These are phyloP conservation scores for Ophiocordyceps camponoti-floridani DNA, from an alignment of 2,329 filamentous ascomycete species.

Conservation along the genomic window DNA sequence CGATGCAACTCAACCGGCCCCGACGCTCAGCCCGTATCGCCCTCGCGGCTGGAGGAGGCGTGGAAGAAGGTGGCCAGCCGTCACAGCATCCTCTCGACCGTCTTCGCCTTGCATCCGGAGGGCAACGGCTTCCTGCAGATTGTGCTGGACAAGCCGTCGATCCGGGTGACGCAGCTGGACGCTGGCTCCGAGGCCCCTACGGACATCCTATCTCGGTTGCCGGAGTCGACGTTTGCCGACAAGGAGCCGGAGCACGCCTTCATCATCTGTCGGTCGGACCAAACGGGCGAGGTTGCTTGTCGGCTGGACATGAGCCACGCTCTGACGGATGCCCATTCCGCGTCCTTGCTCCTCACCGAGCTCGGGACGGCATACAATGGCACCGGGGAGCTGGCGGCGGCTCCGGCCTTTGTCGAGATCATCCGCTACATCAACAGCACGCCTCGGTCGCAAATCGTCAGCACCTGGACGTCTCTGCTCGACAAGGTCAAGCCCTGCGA, in stretches of 20 bases:
- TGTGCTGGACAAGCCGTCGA: constrained; percentile 1
- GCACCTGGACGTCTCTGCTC: constrained; percentile 4
- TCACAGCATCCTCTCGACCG: constrained; percentile 2
- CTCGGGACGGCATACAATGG: constrained; percentile 9
- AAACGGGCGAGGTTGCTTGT: constrained; percentile 6
- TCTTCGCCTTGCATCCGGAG: constrained; percentile 3
- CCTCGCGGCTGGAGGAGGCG: constrained; percentile 2
- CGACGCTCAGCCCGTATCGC: not conserved
- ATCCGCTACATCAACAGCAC: constrained; percentile 1
- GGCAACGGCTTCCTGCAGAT: constrained; percentile 4
- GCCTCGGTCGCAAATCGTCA: constrained; percentile 1
- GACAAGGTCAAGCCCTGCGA: constrained; percentile 3
- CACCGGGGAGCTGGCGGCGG: constrained; percentile 1
- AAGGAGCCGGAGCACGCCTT: constrained; percentile 3
- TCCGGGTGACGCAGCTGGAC: not conserved
- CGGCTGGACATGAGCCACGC: constrained; percentile 14
- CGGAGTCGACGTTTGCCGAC: constrained; percentile 1
- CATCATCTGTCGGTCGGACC: constrained; percentile 2
- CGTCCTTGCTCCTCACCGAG: constrained; percentile 11
- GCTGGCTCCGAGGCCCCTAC: not conserved
- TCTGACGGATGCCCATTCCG: constrained; percentile 12
- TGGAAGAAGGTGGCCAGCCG: constrained; percentile 3
- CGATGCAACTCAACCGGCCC: constrained; percentile 1
- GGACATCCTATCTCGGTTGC: not conserved
- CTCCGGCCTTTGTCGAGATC: constrained; percentile 1